Conservation (phyloP, 1,284 basidiomycete species). For the Rhizopogon parksii region DNA sequence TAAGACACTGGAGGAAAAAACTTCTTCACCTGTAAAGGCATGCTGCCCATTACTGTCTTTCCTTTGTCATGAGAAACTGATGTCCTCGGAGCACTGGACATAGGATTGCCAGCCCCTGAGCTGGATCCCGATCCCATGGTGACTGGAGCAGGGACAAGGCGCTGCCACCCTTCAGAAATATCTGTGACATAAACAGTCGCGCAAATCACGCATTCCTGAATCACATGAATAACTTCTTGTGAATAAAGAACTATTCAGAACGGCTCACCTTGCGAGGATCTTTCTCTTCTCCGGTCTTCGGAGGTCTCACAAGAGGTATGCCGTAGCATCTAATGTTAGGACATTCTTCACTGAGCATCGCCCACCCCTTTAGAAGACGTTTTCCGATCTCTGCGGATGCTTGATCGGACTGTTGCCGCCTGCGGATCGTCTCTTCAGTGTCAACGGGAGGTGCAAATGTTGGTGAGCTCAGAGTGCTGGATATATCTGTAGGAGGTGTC, state of each 20-base stretch:
- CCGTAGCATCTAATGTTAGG: slow-evolving; percentile 60
- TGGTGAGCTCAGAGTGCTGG: slow-evolving; percentile 51
- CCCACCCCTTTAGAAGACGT: slow-evolving; percentile 72
- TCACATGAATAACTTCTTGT: slow-evolving; percentile 2
- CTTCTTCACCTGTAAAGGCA: neutral
- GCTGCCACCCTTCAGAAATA: slow-evolving; percentile 45
- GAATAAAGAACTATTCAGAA: slow-evolving; percentile 4
- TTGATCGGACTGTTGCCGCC: slow-evolving; percentile 72
- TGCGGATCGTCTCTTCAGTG: slow-evolving; percentile 53
- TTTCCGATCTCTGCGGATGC: slow-evolving; percentile 74
- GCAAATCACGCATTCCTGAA: slow-evolving; percentile 75
- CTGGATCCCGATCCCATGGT: slow-evolving; percentile 1
- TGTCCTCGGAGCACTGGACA: neutral
- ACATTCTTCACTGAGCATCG: slow-evolving; percentile 80
- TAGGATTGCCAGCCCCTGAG: neutral
- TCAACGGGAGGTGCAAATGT: slow-evolving; percentile 54
- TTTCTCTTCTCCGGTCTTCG: slow-evolving; percentile 52
- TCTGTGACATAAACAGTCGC: slow-evolving; percentile 53
- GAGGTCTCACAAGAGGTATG: slow-evolving; percentile 66
- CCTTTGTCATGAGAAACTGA: neutral
- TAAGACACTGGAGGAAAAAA: neutral
- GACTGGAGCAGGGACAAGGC: slow-evolving; percentile 33
- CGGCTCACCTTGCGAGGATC: slow-evolving; percentile 55
- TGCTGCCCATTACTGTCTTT: neutral
- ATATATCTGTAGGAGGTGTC: slow-evolving; percentile 69